Evolutionary conservation across 73 alveolate species (phyloP), one percentile per base, ranked within the genome.

Genomic region (Breviolum minutum): DNA sequence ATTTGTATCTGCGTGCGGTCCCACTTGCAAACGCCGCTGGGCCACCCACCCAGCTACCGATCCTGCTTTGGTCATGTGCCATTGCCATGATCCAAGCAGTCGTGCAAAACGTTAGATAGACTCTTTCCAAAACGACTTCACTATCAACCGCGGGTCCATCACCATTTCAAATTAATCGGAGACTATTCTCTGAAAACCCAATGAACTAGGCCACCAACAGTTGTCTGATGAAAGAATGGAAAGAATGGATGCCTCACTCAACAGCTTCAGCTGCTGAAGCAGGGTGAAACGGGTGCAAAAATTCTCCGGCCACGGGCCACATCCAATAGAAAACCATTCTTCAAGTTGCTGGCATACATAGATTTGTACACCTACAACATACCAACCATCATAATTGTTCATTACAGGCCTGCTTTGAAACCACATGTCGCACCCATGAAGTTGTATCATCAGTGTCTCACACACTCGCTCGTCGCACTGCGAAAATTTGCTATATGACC

Each of bases 81-180:
- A 81, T 81, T 81, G 90, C 32, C 90, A 81, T 69, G 70, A 81
- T 48, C 90, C 87, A 77, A 9, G 90, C 90, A 29, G 70, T 40
- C 8, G 70, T 54, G 90, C 71, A 9, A 7, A 22, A 66, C 90
- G 54, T 81, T 66, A 29, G 40, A 19, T 20, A 81, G 62, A 8
- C 85, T n/a, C 13, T 48, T 61, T n/a, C 20, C 13, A 76, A 76
- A 8, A 20, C 0, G 17, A 63, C 62, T 14, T 24, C 60, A 76
- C 1, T 8, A 71, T 71, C 40, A 8, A 20, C 26, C 30, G 30
- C 30, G 81, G 32, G 13, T 71, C 85, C 9, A 7, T n/a, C 12
- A 8, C 62, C 1, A 10, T n/a, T 2, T 27, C 62, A 14, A 22
- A n/a, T 76, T 17, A 22, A 76, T 7, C 9, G 30, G 60, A 6